Base-by-base conservation (phyloP, 2,329 filamentous ascomycete genomes). In the Elsinoe perseae region DNA sequence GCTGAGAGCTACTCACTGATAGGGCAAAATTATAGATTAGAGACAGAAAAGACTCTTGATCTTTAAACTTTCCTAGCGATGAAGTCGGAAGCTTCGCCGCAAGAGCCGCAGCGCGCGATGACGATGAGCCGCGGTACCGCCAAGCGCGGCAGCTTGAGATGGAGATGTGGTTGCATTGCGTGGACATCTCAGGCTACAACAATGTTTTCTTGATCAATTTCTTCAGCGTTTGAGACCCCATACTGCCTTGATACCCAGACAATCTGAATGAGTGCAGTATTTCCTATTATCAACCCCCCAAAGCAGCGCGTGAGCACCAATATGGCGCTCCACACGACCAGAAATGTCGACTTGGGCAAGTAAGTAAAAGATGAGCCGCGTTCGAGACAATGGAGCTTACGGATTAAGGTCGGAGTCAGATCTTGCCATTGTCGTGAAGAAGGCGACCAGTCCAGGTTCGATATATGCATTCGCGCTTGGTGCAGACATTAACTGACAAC, bases 391-490 rank as follows among this genome's bases (percentile, higher is more conserved):
- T 34, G 23, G 34, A 44, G 44, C 60, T 55, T 58, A 60, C 25
- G 20, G 25, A 10, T 7, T 23, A 34, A 80, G 79, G 69, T 80
- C 82, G 64, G 82, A 85, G 70, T 75, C 80, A 46, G 81, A 85
- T 68, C 75, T 85, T 61, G 76, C 80, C 66, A 80, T 82, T 67
- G 82, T 84, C 70, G 84, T 85, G 68, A 80, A 80, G 66, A 85
- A 85, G 72, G 82, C 82, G 32, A 85, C 82, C 14, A 83, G 78
- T 66, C 81, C 82, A 63, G 78, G 77, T 79, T 69, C 63, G 73
- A 62, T 4, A 6, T 12, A 3, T 14, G 5, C 4, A 14, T 54
- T 64, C 61, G 28, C 60, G 63, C 56, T n/a, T 30, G 21, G 44
- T 25, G 50, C 57, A 48, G 52, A 54, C 38, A 42, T 50, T 44